Evolutionary conservation across 176 grass and related monocot species (phyloP).

Genomic region (Leersia perrieri): DNA sequence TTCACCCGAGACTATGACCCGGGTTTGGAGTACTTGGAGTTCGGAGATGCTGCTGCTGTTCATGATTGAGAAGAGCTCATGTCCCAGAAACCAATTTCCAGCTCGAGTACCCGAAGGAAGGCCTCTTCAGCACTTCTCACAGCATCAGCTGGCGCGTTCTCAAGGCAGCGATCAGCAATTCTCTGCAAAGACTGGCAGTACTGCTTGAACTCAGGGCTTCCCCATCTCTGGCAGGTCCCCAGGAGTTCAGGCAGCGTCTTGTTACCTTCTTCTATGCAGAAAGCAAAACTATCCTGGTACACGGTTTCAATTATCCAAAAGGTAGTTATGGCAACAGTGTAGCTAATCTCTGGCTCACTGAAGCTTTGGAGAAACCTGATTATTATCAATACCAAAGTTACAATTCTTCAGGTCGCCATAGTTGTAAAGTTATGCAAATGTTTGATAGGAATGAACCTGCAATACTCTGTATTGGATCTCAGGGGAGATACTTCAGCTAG

Average conservation of each 20-base stretch:
- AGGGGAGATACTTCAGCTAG: slow-evolving; percentile 53
- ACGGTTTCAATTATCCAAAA: slow-evolving; percentile 92
- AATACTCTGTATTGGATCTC: slow-evolving; percentile 63
- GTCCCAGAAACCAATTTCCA: slow-evolving; percentile 88
- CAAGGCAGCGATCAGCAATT: slow-evolving; percentile 63
- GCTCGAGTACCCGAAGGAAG: slow-evolving; percentile 60
- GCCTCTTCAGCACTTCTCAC: slow-evolving; percentile 59
- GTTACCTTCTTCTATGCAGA: slow-evolving; percentile 59
- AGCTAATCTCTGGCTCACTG: slow-evolving; percentile 53
- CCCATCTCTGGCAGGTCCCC: slow-evolving; percentile 80
- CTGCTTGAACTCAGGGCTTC: slow-evolving; percentile 58
- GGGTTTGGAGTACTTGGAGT: not conserved
- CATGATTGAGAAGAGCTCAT: slow-evolving; percentile 53
- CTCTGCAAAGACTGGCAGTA: slow-evolving; percentile 74
- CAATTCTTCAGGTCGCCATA: not conserved
- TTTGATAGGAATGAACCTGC: slow-evolving; percentile 43
- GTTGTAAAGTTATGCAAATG: not conserved
- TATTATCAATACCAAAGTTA: slow-evolving; percentile 1
- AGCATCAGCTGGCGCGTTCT: slow-evolving; percentile 45
- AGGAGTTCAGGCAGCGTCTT: slow-evolving; percentile 62
- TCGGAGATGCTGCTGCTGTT: not conserved
- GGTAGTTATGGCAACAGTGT: slow-evolving; percentile 48
- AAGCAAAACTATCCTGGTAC: slow-evolving; percentile 85
- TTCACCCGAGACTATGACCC: not conserved
- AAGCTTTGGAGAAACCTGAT: slow-evolving; percentile 74